Base-by-base conservation (phyloP, 2,329 filamentous ascomycete species). In the Trichoderma gracile region DNA sequence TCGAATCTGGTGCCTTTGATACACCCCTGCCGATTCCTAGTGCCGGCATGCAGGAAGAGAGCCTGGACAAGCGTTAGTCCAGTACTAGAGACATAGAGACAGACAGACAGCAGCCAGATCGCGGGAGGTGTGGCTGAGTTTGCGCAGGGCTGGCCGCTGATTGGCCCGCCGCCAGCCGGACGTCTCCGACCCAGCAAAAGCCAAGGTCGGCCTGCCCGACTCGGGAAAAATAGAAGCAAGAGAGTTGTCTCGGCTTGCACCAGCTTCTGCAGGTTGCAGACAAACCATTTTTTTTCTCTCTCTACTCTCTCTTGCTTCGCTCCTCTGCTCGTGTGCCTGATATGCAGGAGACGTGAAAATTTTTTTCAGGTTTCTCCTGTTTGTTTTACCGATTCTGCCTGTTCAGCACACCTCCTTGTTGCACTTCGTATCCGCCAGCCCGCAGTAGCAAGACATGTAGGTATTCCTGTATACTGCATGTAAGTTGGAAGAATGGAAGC, bases 41-140 rank as follows among this genome's bases (percentile, higher is more conserved):
- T 61, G 58, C 58, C 58, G 58, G 58, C 58, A 61, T 38, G 33
- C 33, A 38, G 33, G n/a, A n/a, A 3, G 14, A 38, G 33, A 14
- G 33, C 33, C 33, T 38, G 33, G 33, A 38, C 33, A 38, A 14
- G 33, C 33, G 33, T 38, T 38, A 47, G 52, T 25, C 27, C 8
- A 27, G 7, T 30, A 30, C 27, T 8, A 33, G 58, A 46, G 45
- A 40, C 58, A 61, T 53, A 23, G 30, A 30, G 30, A 30, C 30
- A 9, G 7, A 9, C 1, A 30, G 30, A 30, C 46, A 33, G 19
- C n/a, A 23, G 23, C n/a, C 27, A 61, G 33, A 61, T 61, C 47
- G 52, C 58, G 49, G 47, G 58, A 23, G 58, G 58, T 53, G 58
- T 61, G 58, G 58, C 58, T 61, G 58, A 61, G 17, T 21, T 61